Evolutionary conservation across 1,284 basidiomycete species (phyloP), one percentile per base, ranked within the genome.

Genomic region (Trametes pubescens): DNA sequence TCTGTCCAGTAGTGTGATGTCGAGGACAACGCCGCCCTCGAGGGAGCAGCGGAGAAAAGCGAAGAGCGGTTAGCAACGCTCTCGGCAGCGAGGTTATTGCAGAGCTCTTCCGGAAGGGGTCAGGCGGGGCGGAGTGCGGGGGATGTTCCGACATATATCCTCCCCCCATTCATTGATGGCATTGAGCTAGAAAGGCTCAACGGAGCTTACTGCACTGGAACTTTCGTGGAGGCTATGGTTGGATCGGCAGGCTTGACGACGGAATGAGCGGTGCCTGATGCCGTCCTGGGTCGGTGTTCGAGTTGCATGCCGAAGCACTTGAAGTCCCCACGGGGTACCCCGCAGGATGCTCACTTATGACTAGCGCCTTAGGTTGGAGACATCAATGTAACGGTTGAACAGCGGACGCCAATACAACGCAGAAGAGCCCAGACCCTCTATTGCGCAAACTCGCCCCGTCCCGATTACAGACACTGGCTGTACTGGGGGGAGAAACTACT

Each of bases 391-490:
- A 32, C 29, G 8, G 29, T 32, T 32, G 29, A 32, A 32, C 29
- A 32, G 8, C 29, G 29, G 29, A 32, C 8, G 29, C 29, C 29
- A n/a, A 44, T 21, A 44, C 18, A n/a, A 44, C 43, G 8, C 18
- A 16, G 43, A 44, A 21, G 6, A 21, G 11, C 21, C 3, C 21
- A 8, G 43, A 21, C 18, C 18, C 8, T 16, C 7, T 44, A 3
- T 22, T 4, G 10, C 14, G 14, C 10, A 38, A 38, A 10, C 37
- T 38, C 22, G 2, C 34, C 37, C 37, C 11, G 10, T 2, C 40
- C 40, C 10, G 8, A 4, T 16, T 43, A 64, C 60, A 79, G 55
- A 65, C 79, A 80, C 65, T 80, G 79, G 61, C 78, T 80, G 72
- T 80, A 80, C 80, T 80, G 65, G 53, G 29, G 29, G 29, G 10